Evolutionary conservation across 257 asterid species (phyloP), one percentile per base, ranked within the genome.

Genomic region (Nicotiana paniculata): DNA sequence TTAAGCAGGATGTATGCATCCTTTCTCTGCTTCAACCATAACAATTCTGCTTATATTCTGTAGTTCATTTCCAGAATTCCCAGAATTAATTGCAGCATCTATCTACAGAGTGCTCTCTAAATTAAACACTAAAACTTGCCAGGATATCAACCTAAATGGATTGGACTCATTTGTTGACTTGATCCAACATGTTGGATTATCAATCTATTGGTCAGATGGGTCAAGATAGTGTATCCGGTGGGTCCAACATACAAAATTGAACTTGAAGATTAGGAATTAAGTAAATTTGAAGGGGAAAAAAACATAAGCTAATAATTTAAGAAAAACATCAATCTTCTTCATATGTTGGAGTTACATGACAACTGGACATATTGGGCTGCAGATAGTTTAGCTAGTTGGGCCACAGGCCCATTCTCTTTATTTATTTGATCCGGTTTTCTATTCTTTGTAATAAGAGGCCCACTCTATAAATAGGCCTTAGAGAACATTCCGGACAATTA

Each of bases 41-140:
- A 35, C 9, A 9, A 35, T 16, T 54, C 59, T 54, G 48, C 75
- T 35, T 65, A 24, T 66, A 3, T 18, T 35, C 48, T 13, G 33
- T 43, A 17, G 33, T 6, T 37, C 18, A 67, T 21, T 13, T 72
- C 93, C 95, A 13, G 94, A 90, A 86, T 89, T 90, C 54, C 94
- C 97, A 77, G 95, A 90, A 83, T 90, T 89, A 24, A 90, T 90
- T 69, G 96, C 93, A 26, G 93, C 97, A 81, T 93, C 97, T 67
- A 92, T 91, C 97, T 92, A 89, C 64, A 84, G 82, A 83, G 26
- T 63, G 74, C 43, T 37, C 59, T 78, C 57, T 32, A 61, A 37
- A 69, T 67, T 24, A 66, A 78, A 75, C 77, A 72, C 59, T 79
- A 63, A 9, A 46, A 79, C 65, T 12, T 32, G 18, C 18, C 32